Conservation (phyloP, 164 flowering plant species). For the Umbilicus rupestris region DNA sequence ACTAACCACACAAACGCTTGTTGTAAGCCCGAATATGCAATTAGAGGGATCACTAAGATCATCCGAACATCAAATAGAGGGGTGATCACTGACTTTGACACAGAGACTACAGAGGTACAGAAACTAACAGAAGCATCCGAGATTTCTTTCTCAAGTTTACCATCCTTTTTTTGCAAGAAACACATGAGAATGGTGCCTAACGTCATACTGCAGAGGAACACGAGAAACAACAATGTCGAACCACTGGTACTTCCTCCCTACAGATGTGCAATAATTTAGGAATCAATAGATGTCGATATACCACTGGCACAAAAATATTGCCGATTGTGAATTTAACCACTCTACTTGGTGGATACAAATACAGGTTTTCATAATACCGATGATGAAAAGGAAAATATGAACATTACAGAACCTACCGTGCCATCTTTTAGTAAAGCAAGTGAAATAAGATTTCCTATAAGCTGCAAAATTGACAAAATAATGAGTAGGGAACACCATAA, state of each 20-base stretch:
- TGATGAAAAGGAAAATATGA: background rate
- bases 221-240: constrained; percentile 56
- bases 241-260: constrained; percentile 71
- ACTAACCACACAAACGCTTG: constrained; percentile 77
- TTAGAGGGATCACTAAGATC: constrained; percentile 74
- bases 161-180: constrained; percentile 50
- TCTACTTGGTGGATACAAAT: background rate
- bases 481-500: background rate
- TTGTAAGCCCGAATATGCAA: constrained; percentile 92
- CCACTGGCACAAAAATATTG: background rate
- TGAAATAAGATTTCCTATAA: constrained; percentile 72
- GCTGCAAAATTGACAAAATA: constrained; percentile 31
- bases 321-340: background rate
- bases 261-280: constrained; percentile 12
- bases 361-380: too few relatives aligned
- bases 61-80: constrained; percentile 57
- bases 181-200: constrained; percentile 74
- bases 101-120: constrained; percentile 27
- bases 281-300: background rate
- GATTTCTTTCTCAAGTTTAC: constrained; percentile 26
- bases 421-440: constrained; percentile 56
- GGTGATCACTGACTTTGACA: constrained; percentile 31
- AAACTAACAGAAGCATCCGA: too few relatives aligned
- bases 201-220: constrained; percentile 77
- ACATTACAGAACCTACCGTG: constrained; percentile 28